phyloP scores from a whole-genome alignment of 257 asterid genomes.

The Forsythia viridissima region DNA sequence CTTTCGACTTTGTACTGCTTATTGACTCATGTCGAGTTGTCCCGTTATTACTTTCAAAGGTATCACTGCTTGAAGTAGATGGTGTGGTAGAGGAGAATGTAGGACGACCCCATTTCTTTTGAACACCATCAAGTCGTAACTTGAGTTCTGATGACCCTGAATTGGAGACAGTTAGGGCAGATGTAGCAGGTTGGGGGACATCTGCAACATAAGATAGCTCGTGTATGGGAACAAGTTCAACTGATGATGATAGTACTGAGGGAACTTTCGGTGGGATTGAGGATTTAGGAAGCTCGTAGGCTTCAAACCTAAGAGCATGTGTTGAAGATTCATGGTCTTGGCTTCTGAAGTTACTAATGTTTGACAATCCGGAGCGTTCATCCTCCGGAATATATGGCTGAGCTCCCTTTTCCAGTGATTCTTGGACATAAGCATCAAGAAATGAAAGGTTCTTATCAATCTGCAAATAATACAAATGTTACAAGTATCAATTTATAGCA shows the following conservation, averaged over 20 bases:
- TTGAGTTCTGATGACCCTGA: slow-evolving; percentile 64
- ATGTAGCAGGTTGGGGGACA: slow-evolving; percentile 39
- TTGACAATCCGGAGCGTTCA: slow-evolving; percentile 62
- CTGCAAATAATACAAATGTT: slow-evolving; percentile 42
- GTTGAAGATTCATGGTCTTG: slow-evolving; percentile 62
- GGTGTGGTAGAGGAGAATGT: slow-evolving; percentile 59
- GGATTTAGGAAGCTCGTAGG: slow-evolving; percentile 88
- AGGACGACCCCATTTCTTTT: slow-evolving; percentile 92
- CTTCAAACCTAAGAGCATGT: slow-evolving; percentile 87
- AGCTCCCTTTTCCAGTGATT: slow-evolving; percentile 82
- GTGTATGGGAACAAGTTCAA: slow-evolving; percentile 73
- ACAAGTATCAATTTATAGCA: not conserved
- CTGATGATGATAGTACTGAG: slow-evolving; percentile 53
- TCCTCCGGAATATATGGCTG: slow-evolving; percentile 80
- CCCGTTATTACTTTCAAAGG: slow-evolving; percentile 51
- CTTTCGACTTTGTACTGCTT: slow-evolving; percentile 43
- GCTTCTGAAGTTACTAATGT: slow-evolving; percentile 52
- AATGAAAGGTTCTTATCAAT: slow-evolving; percentile 75
- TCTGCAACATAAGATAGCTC: slow-evolving; percentile 62
- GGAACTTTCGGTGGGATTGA: slow-evolving; percentile 47
- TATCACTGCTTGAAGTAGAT: slow-evolving; percentile 50
- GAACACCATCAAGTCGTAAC: slow-evolving; percentile 92
- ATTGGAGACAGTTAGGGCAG: slow-evolving; percentile 45
- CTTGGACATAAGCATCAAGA: slow-evolving; percentile 70
- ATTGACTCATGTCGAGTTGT: slow-evolving; percentile 42